Evolutionary conservation across 139 green algal species (phyloP).

Genomic region (Tetraselmis chui): DNA sequence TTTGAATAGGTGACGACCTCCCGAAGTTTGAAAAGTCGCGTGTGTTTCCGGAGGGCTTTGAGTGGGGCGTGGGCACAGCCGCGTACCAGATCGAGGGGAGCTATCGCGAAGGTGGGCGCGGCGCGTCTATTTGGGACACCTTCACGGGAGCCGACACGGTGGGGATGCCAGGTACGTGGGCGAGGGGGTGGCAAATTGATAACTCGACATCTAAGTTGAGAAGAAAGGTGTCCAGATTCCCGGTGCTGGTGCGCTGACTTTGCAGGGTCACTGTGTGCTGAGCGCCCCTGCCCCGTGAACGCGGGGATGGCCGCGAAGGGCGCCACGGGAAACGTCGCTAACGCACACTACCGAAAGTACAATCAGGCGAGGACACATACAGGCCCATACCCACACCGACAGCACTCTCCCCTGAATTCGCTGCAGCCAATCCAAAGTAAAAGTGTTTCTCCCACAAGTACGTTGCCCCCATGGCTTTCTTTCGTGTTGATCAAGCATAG

Average conservation of each 20-base stretch:
- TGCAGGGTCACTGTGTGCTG: background rate
- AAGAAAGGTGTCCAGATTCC: background rate
- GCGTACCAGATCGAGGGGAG: conserved; percentile 14
- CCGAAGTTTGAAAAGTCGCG: background rate
- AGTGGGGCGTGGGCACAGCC: conserved; percentile 2
- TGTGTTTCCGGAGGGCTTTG: background rate
- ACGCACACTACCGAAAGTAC: background rate
- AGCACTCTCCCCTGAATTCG: no score
- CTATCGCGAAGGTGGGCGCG: conserved; percentile 20
- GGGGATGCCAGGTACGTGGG: background rate
- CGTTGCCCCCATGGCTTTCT: no score
- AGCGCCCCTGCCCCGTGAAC: background rate
- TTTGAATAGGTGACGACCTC: background rate
- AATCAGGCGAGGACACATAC: background rate
- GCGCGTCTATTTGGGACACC: conserved; percentile 43
- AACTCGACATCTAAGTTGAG: no score
- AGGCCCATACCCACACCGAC: no score
- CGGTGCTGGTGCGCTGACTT: background rate
- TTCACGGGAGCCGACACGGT: conserved; percentile 15
- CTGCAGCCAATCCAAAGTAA: no score
- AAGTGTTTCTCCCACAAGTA: no score
- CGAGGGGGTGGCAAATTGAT: no score
- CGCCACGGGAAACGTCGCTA: background rate
- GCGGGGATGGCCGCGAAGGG: background rate
- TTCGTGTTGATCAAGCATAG: no score